These are phyloP conservation scores for Psilocybe mexicana DNA, from an alignment of 1,284 basidiomycete genomes.

Conservation along the genomic window DNA sequence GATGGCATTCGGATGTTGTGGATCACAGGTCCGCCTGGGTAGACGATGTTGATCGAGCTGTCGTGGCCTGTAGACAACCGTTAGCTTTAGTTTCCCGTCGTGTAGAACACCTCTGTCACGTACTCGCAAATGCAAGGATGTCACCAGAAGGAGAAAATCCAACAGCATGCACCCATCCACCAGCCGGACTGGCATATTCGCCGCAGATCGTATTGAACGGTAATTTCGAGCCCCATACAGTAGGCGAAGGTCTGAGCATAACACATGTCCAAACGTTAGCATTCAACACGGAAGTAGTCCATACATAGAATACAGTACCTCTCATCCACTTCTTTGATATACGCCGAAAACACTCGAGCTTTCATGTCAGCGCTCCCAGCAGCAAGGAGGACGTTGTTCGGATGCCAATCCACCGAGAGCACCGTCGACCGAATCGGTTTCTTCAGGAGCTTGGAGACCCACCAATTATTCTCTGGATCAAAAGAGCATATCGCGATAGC, in stretches of 20 bases:
- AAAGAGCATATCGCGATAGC: constrained; percentile 95
- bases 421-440: constrained; percentile 96
- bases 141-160: constrained; percentile 96
- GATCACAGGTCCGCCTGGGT: constrained; percentile 73
- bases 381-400: constrained; percentile 94
- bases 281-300: not conserved
- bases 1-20: constrained; percentile 75
- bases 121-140: constrained; percentile 88
- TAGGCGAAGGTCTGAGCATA: constrained; percentile 72
- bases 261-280: not conserved
- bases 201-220: constrained; percentile 98
- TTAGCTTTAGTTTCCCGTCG: not conserved
- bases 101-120: constrained; percentile 31
- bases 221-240: constrained; percentile 96
- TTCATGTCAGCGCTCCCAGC: constrained; percentile 95
- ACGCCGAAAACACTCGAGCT: constrained; percentile 97
- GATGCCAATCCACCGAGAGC: constrained; percentile 94
- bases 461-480: constrained; percentile 98
- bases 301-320: constrained; percentile 50
- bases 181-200: constrained; percentile 85
- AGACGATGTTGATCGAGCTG: constrained; percentile 87
- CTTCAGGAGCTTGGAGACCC: constrained; percentile 97
- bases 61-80: constrained; percentile 72
- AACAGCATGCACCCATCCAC: constrained; percentile 97
- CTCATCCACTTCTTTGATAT: constrained; percentile 98